phyloP scores from a whole-genome alignment of 257 asterid genomes.

The Gentiana dahurica region DNA sequence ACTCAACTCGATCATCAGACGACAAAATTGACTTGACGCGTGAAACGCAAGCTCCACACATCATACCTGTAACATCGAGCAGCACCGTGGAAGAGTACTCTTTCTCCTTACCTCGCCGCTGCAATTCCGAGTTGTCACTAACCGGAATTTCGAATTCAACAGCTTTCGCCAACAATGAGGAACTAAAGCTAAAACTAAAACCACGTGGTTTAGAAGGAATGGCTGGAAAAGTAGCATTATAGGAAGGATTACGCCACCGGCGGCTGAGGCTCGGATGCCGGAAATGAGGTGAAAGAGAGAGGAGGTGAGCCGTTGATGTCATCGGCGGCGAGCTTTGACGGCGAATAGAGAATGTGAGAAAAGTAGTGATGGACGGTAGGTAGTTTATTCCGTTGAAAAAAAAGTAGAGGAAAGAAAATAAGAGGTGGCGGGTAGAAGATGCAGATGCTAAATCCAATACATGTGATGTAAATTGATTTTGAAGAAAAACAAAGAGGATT shows the following conservation, averaged over 20 bases:
- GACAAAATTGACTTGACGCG: slow-evolving; percentile 78
- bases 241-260: slow-evolving; percentile 12
- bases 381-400: background rate
- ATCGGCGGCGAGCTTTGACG: slow-evolving; percentile 1
- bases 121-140: slow-evolving; percentile 2
- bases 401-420: too few species aligned
- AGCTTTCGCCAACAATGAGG: slow-evolving; percentile 38
- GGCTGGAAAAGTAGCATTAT: background rate
- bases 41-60: slow-evolving; percentile 96
- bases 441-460: too few species aligned
- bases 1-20: slow-evolving; percentile 70
- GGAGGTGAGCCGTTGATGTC: slow-evolving; percentile 45
- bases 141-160: slow-evolving; percentile 34
- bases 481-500: too few species aligned
- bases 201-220: slow-evolving; percentile 17
- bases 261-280: slow-evolving; percentile 16
- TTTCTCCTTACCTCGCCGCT: slow-evolving; percentile 21
- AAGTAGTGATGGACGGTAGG: background rate
- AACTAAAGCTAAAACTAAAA: slow-evolving; percentile 6
- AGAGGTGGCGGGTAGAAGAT: too few species aligned
- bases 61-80: slow-evolving; percentile 87
- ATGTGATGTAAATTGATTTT: too few species aligned
- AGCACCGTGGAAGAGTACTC: slow-evolving; percentile 39
- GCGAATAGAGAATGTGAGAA: background rate
- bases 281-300: slow-evolving; percentile 17